Evolutionary conservation across 257 asterid species (phyloP).

Genomic region (Solanum microdontum): DNA sequence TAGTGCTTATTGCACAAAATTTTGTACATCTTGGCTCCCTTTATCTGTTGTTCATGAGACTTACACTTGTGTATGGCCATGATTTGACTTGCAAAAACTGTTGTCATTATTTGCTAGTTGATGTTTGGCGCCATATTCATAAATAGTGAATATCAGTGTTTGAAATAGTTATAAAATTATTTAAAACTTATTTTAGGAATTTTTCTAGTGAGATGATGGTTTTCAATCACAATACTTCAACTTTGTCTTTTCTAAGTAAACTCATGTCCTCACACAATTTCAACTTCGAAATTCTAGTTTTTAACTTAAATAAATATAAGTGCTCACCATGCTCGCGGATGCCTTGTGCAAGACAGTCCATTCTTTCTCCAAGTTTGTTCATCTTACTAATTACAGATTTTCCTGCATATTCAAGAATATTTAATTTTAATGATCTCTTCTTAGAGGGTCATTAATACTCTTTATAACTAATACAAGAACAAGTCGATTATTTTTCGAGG

Average conservation of each 20-base stretch:
- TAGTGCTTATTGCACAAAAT: not conserved
- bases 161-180: too few species aligned
- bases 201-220: too few species aligned
- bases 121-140: not conserved
- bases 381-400: conserved; percentile 17
- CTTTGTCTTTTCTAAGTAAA: too few species aligned
- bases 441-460: not conserved
- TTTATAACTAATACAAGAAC: not conserved
- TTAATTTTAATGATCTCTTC: not conserved
- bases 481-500: not conserved
- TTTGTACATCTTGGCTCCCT: not conserved
- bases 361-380: conserved; percentile 23
- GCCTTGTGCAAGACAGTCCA: conserved; percentile 31
- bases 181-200: too few species aligned
- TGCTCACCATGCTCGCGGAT: conserved; percentile 34
- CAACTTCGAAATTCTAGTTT: too few species aligned
- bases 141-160: not conserved
- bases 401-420: not conserved
- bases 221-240: too few species aligned
- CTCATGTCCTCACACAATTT: too few species aligned
- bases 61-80: not conserved
- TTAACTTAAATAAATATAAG: too few species aligned
- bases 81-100: not conserved
- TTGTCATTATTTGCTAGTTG: not conserved
- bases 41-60: not conserved